Evolutionary conservation across 495 filamentous ascomycete genomes (phyloP).

Genomic region (Trypethelium eluteriae): DNA sequence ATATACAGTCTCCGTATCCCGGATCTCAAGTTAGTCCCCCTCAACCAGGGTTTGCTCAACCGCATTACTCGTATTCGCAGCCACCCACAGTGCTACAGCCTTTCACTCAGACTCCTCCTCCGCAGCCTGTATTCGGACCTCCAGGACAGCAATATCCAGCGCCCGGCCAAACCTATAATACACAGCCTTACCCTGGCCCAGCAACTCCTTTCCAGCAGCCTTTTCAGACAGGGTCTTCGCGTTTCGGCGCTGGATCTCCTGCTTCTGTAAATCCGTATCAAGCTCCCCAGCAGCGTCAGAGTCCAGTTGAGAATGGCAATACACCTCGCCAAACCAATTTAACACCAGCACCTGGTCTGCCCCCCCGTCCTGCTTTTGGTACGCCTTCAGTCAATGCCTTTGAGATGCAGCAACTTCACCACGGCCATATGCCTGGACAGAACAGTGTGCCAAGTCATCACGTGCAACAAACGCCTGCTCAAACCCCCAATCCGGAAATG

Average conservation of each 20-base stretch:
- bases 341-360: constrained; percentile 51
- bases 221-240: constrained; percentile 22
- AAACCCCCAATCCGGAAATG: constrained; percentile 4
- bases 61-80: constrained; percentile 13
- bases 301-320: constrained; percentile 29
- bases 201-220: constrained; percentile 29
- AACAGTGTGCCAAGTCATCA: neutral
- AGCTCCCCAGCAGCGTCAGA: constrained; percentile 37
- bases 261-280: constrained; percentile 33
- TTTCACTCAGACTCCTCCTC: constrained; percentile 8
- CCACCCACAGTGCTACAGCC: neutral
- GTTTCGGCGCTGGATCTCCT: constrained; percentile 37
- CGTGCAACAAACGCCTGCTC: neutral
- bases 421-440: constrained; percentile 34
- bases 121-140: constrained; percentile 13
- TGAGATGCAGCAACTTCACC: constrained; percentile 59
- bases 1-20: constrained; percentile 24
- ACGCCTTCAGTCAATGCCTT: constrained; percentile 49
- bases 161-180: neutral
- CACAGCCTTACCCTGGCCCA: constrained; percentile 15
- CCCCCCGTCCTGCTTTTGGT: constrained; percentile 55
- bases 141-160: constrained; percentile 21
- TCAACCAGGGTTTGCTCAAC: constrained; percentile 16
- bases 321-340: constrained; percentile 45
- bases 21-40: constrained; percentile 26